phyloP scores from a whole-genome alignment of 495 filamentous ascomycete species.

The Penicillium manginii region DNA sequence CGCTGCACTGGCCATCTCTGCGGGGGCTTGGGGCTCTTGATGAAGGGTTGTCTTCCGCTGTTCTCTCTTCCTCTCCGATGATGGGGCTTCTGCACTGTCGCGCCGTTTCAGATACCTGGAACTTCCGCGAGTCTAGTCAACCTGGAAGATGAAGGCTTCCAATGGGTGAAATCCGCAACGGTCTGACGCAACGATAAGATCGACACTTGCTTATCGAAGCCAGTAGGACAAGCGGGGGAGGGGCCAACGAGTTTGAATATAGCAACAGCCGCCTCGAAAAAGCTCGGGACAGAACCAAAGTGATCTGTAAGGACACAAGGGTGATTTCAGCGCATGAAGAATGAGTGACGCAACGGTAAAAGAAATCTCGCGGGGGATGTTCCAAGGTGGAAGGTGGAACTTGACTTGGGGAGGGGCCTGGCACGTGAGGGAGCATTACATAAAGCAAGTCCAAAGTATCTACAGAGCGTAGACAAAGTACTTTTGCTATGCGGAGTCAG shows the following conservation, averaged over 20 bases:
- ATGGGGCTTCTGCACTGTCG: slow-evolving; percentile 1
- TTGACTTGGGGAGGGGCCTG: neutral
- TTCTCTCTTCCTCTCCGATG: neutral
- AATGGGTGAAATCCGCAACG: neutral
- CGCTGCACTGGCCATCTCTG: slow-evolving; percentile 73
- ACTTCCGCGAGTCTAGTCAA: slow-evolving; percentile 3
- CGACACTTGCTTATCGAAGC: slow-evolving; percentile 11
- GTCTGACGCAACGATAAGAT: slow-evolving; percentile 24
- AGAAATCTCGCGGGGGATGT: neutral
- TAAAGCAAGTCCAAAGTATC: slow-evolving; percentile 5
- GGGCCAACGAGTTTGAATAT: neutral
- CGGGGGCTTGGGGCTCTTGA: slow-evolving; percentile 1
- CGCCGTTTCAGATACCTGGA: slow-evolving; percentile 13
- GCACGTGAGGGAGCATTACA: slow-evolving; percentile 19
- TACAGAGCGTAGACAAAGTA: neutral
- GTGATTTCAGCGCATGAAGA: neutral
- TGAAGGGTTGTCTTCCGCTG: neutral
- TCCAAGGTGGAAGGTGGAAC: neutral
- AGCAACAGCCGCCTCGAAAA: slow-evolving; percentile 2
- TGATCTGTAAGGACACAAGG: slow-evolving; percentile 4
- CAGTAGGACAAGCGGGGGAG: slow-evolving; percentile 1
- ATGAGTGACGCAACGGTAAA: neutral
- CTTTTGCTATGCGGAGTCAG: neutral
- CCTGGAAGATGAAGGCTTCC: slow-evolving; percentile 9
- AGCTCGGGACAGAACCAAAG: slow-evolving; percentile 5